A percentile compares a stretch with the other conserved stretches of the same genome.
phyloP scores from a whole-genome alignment of 148 eudicot species.

The Diospyros kaki region DNA sequence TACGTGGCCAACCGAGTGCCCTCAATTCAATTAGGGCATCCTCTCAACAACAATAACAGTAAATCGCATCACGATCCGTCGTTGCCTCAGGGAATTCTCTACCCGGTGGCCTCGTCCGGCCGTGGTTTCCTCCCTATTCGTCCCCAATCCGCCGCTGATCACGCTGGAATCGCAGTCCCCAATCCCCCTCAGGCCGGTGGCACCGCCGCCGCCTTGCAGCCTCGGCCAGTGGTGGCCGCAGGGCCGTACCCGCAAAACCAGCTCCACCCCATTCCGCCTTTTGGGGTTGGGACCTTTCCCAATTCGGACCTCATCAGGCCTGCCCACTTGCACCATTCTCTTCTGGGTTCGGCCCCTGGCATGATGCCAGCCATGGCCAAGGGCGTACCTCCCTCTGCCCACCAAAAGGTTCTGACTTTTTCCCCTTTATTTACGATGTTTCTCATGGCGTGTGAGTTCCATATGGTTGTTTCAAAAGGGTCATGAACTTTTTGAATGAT shows the following conservation, averaged over 20 bases:
- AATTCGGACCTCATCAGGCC: constrained; percentile 23
- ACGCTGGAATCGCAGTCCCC: not conserved
- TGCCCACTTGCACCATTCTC: constrained; percentile 17
- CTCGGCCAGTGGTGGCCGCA: constrained; percentile 2
- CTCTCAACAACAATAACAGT: not conserved
- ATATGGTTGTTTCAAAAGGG: no score
- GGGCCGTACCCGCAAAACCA: not conserved
- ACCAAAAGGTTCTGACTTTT: constrained; percentile 16
- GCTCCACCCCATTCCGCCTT: constrained; percentile 12
- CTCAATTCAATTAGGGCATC: not conserved
- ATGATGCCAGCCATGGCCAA: constrained; percentile 19
- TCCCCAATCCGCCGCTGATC: constrained; percentile 10
- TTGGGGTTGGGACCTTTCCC: constrained; percentile 7
- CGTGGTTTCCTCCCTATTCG: constrained; percentile 28
- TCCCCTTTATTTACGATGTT: no score
- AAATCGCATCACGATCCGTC: constrained; percentile 10
- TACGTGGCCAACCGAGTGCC: not conserved
- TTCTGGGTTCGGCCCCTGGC: constrained; percentile 14
- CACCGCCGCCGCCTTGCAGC: constrained; percentile 4
- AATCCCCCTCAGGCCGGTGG: not conserved
- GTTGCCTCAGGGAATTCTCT: constrained; percentile 13
- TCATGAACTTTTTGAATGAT: no score
- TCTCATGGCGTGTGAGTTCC: no score
- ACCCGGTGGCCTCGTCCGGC: constrained; percentile 35
- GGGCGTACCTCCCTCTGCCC: constrained; percentile 19